Conservation (phyloP, 2,329 filamentous ascomycete genomes). For the Chrysosphaeria jannelii region DNA sequence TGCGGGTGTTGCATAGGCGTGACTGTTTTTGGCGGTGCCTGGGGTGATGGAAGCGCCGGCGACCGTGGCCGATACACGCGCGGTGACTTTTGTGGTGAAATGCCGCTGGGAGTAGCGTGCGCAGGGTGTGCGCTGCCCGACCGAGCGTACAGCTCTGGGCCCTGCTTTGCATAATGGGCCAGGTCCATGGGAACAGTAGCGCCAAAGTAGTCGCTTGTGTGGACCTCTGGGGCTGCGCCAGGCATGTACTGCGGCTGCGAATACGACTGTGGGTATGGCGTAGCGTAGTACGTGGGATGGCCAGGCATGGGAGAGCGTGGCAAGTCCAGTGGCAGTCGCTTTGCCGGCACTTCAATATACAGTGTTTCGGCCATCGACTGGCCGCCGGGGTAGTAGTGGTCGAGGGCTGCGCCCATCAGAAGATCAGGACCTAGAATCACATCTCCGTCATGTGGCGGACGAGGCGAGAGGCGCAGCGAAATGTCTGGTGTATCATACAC, state of each 20-base stretch:
- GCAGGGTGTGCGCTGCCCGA: too few species aligned
- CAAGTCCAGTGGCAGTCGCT: too few species aligned
- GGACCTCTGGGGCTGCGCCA: neutral
- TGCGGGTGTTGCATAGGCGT: conserved; percentile 10
- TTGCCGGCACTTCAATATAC: conserved; percentile 51
- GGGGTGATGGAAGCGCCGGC: neutral
- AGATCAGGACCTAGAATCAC: conserved; percentile 64
- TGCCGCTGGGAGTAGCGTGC: too few species aligned
- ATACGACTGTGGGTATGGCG: too few species aligned
- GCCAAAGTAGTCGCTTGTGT: conserved; percentile 46
- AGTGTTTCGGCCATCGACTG: conserved; percentile 74
- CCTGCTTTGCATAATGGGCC: too few species aligned
- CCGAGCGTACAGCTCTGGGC: too few species aligned
- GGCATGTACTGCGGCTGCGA: too few species aligned
- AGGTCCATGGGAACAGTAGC: conserved; percentile 16
- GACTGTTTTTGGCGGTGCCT: too few species aligned
- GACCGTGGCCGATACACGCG: too few species aligned
- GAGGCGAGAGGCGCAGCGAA: conserved; percentile 43
- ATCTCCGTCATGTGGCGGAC: conserved; percentile 28
- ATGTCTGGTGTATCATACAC: conserved; percentile 81
- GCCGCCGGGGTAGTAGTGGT: conserved; percentile 59
- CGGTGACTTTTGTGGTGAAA: too few species aligned
- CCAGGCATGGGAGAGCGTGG: too few species aligned
- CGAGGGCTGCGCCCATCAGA: conserved; percentile 44
- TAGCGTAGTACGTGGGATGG: too few species aligned